A percentile compares a stretch with the other conserved stretches of the same genome.
Evolutionary conservation across 441 rosid genomes (phyloP).

Genomic region (Croton setiger): DNA sequence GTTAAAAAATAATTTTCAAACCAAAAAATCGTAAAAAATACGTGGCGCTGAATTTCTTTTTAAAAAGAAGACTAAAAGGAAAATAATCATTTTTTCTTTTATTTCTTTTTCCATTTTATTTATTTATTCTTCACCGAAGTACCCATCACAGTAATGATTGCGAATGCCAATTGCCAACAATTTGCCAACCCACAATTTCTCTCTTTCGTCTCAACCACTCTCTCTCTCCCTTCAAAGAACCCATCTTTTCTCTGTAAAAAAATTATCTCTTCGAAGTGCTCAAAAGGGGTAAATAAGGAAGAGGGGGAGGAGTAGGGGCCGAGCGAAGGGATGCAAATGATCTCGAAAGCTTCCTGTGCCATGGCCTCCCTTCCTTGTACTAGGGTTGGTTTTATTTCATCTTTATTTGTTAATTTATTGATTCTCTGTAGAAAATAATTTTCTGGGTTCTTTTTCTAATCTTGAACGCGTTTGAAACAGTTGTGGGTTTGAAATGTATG

Average conservation of each 20-base stretch:
- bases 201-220: conserved; percentile 13
- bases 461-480: background rate
- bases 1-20: too few relatives aligned
- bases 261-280: background rate
- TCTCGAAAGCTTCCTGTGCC: conserved; percentile 69
- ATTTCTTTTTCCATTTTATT: background rate
- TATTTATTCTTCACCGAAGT: background rate
- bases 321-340: conserved; percentile 50
- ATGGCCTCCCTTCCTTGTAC: conserved; percentile 70
- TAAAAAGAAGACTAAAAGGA: background rate
- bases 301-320: conserved; percentile 23
- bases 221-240: background rate
- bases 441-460: background rate
- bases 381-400: conserved; percentile 53
- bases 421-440: background rate
- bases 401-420: background rate
- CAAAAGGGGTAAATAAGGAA: background rate
- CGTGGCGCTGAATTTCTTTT: background rate
- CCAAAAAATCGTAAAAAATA: too few relatives aligned
- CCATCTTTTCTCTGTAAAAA: background rate
- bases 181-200: conserved; percentile 24
- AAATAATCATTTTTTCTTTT: background rate
- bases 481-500: conserved; percentile 9
- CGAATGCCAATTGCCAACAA: conserved; percentile 17
- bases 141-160: background rate